Evolutionary conservation across 1,284 basidiomycete species (phyloP).

Genomic region (Schizophyllum amplum): DNA sequence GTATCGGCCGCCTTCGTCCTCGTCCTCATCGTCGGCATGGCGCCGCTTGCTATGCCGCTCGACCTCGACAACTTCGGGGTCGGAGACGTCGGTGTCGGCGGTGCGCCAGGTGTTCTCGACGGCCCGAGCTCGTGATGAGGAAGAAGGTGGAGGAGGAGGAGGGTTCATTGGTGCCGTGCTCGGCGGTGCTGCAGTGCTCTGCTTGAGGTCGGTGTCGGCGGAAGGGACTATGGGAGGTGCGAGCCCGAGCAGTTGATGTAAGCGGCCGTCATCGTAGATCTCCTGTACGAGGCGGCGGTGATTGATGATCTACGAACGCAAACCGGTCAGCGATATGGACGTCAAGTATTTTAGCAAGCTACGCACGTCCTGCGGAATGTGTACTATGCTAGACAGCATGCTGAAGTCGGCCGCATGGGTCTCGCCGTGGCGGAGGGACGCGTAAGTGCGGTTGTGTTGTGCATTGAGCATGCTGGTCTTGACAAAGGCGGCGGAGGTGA

Average conservation of each 20-base stretch:
- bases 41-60: not conserved
- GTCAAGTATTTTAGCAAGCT: slow-evolving; percentile 5
- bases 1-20: not conserved
- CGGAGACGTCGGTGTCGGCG: not conserved
- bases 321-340: no score
- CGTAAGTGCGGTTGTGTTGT: slow-evolving; percentile 37
- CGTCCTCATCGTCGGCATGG: not conserved
- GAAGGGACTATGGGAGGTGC: slow-evolving; percentile 22
- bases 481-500: slow-evolving; percentile 62
- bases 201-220: slow-evolving; percentile 13
- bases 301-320: slow-evolving; percentile 58
- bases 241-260: slow-evolving; percentile 59
- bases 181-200: slow-evolving; percentile 6
- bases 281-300: slow-evolving; percentile 64
- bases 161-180: slow-evolving; percentile 7
- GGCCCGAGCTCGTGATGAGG: not conserved
- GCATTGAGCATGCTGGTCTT: slow-evolving; percentile 49
- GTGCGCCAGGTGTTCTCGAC: not conserved
- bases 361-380: slow-evolving; percentile 75
- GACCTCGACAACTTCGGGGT: not conserved
- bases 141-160: not conserved
- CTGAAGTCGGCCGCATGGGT: slow-evolving; percentile 63
- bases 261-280: slow-evolving; percentile 50
- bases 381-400: slow-evolving; percentile 74
- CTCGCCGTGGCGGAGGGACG: slow-evolving; percentile 32